A percentile compares a stretch with the other conserved stretches of the same genome.
phyloP scores from a whole-genome alignment of 2,329 filamentous ascomycete species.

The Alternaria sp. region DNA sequence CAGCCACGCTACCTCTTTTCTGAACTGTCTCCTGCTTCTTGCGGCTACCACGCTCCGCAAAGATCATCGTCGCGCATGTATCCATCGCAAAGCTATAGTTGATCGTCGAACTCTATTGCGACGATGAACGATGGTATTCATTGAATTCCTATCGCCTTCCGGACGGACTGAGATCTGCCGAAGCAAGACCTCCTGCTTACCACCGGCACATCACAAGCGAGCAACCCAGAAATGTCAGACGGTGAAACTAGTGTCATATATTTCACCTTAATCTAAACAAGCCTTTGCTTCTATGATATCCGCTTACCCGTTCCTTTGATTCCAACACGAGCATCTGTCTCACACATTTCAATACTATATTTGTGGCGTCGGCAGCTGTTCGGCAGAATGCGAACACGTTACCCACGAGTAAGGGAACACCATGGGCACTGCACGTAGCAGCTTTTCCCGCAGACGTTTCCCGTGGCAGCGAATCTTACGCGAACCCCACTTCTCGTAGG shows the following conservation, averaged over 20 bases:
- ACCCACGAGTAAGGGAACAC: not conserved
- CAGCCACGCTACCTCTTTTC: not conserved
- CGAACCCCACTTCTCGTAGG: not conserved
- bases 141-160: not conserved
- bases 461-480: not conserved
- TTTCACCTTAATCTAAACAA: not conserved
- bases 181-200: not conserved
- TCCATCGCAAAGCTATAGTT: not conserved
- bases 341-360: not conserved
- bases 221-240: not conserved
- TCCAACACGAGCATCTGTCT: not conserved
- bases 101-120: not conserved
- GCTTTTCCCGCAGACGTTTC: not conserved
- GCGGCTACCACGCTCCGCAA: not conserved
- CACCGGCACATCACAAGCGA: not conserved
- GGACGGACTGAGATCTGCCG: not conserved
- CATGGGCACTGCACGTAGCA: not conserved
- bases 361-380: not conserved
- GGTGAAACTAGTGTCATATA: not conserved
- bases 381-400: not conserved
- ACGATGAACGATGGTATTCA: not conserved
- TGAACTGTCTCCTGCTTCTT: slow-evolving; percentile 6
- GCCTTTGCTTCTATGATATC: not conserved
- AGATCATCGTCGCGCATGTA: not conserved
- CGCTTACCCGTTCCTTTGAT: not conserved